These are phyloP conservation scores for Saprolegnia diclina DNA, from an alignment of 352 stramenopile genomes.

Conservation along the genomic window DNA sequence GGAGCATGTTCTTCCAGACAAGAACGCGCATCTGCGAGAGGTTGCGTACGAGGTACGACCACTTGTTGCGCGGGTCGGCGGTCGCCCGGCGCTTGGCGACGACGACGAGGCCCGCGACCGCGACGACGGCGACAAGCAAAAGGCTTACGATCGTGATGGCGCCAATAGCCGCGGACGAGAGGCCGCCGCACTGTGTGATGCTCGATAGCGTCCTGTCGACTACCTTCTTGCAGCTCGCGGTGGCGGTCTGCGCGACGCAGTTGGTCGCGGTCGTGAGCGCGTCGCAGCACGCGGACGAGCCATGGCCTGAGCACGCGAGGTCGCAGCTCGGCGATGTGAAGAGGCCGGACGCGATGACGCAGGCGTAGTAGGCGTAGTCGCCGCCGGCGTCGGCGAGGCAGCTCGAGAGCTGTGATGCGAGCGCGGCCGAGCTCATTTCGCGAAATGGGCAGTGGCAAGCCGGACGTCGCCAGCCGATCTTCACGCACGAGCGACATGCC, in stretches of 20 bases:
- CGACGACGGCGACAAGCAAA: neutral
- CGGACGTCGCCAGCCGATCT: too few relatives aligned
- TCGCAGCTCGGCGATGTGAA: neutral
- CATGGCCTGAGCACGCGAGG: neutral
- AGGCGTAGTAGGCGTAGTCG: slow-evolving; percentile 10
- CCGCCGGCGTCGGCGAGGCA: neutral
- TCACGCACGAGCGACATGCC: too few relatives aligned
- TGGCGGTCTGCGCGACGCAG: neutral
- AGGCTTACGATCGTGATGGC: neutral
- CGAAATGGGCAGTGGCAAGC: too few relatives aligned
- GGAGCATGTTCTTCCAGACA: slow-evolving; percentile 67
- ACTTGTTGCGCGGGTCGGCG: neutral
- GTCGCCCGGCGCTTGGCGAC: neutral
- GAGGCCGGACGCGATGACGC: slow-evolving; percentile 13
- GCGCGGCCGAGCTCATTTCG: too few relatives aligned
- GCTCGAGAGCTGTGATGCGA: neutral
- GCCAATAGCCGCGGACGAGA: neutral
- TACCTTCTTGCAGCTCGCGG: neutral
- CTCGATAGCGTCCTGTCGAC: neutral
- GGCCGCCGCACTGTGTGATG: neutral
- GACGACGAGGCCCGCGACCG: neutral
- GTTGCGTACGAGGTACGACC: slow-evolving; percentile 27
- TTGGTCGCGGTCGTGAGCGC: neutral
- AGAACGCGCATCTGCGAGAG: slow-evolving; percentile 57
- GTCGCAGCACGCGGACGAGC: neutral